Evolutionary conservation across 129 eudicot genomes (phyloP).

Genomic region (Solidago caesia): DNA sequence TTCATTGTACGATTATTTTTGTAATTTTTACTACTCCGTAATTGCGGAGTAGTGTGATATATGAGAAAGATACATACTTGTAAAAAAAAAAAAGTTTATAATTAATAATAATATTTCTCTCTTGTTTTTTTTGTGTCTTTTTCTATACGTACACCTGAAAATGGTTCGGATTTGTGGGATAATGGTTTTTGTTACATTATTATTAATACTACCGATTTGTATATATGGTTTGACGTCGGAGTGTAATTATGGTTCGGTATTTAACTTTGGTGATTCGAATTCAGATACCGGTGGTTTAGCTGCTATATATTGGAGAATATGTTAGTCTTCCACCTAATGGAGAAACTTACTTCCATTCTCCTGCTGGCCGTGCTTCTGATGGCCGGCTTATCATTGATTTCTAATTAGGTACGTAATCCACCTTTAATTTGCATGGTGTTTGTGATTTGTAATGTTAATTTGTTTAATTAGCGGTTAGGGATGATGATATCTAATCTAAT

Average conservation of each 20-base stretch:
- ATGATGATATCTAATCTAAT: too few relatives aligned
- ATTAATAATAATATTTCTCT: too few relatives aligned
- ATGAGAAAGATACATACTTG: too few relatives aligned
- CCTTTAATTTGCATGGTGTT: too few relatives aligned
- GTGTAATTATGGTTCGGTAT: slow-evolving; percentile 41
- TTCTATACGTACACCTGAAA: background rate
- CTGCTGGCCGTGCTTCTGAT: slow-evolving; percentile 49
- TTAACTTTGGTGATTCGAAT: slow-evolving; percentile 63
- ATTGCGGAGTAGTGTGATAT: too few relatives aligned
- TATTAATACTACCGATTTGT: slow-evolving; percentile 21
- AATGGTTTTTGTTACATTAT: slow-evolving; percentile 8
- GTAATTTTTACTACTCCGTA: too few relatives aligned
- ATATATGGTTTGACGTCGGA: slow-evolving; percentile 13
- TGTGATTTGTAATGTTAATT: too few relatives aligned
- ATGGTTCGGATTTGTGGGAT: slow-evolving; percentile 8
- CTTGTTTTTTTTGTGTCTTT: too few relatives aligned
- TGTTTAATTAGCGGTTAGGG: too few relatives aligned
- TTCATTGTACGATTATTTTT: too few relatives aligned
- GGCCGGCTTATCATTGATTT: slow-evolving; percentile 60
- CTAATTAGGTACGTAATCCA: slow-evolving; percentile 28
- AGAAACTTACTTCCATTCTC: slow-evolving; percentile 42
- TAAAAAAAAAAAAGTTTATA: too few relatives aligned
- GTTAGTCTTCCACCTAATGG: slow-evolving; percentile 46
- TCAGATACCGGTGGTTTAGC: slow-evolving; percentile 59
- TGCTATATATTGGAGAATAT: slow-evolving; percentile 37